A percentile compares a stretch with the other conserved stretches of the same genome.
These are phyloP conservation scores for Pichia sp. DNA, from an alignment of 1,139 yeast genomes.

Conservation along the genomic window DNA sequence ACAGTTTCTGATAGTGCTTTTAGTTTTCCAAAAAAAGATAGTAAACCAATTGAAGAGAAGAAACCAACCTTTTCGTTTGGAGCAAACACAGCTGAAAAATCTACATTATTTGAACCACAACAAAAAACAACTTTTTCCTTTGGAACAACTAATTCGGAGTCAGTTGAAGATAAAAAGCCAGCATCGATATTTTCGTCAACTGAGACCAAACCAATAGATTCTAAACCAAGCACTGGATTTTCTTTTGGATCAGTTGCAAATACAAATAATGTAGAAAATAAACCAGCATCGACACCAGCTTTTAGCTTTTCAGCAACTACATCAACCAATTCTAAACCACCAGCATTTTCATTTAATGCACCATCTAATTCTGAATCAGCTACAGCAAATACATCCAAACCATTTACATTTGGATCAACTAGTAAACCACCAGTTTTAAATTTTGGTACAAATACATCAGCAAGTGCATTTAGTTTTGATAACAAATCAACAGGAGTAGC, in stretches of 20 bases:
- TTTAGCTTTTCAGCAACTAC: background rate
- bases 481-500: background rate
- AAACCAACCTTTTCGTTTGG: slow-evolving; percentile 3
- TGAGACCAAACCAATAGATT: too few species aligned
- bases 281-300: background rate
- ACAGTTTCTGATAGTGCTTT: slow-evolving; percentile 25
- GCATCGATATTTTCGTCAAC: too few species aligned
- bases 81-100: slow-evolving; percentile 2
- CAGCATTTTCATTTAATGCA: slow-evolving; percentile 2
- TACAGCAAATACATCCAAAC: background rate
- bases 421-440: slow-evolving; percentile 3
- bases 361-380: background rate
- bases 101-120: background rate
- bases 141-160: too few species aligned
- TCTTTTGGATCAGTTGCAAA: too few species aligned
- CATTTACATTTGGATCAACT: slow-evolving; percentile 8
- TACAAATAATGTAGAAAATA: background rate
- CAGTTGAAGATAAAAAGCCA: too few species aligned
- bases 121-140: background rate
- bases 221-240: too few species aligned
- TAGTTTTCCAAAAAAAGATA: slow-evolving; percentile 18
- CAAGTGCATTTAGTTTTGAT: slow-evolving; percentile 18
- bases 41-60: slow-evolving; percentile 1
- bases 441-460: slow-evolving; percentile 3
- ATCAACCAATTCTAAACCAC: background rate